These are phyloP conservation scores for Puccinia polysora DNA, from an alignment of 1,284 basidiomycete species.

Conservation along the genomic window DNA sequence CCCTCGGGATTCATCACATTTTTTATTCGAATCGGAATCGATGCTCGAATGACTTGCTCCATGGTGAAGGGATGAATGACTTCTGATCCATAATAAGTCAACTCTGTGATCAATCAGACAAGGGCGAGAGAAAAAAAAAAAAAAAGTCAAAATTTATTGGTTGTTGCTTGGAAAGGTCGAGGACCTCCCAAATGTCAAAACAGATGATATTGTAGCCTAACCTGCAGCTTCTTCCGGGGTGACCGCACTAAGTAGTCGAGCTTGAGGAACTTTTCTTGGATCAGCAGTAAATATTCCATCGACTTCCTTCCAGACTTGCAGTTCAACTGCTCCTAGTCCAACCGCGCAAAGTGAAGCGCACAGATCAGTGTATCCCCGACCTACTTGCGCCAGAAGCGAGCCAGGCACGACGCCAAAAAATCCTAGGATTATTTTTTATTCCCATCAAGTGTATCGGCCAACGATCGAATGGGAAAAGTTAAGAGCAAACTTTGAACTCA, in stretches of 20 bases:
- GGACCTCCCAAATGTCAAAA: background rate
- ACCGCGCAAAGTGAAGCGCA: conserved; percentile 88
- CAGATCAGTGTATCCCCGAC: conserved; percentile 93
- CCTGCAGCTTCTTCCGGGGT: conserved; percentile 90
- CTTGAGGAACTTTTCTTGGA: conserved; percentile 87
- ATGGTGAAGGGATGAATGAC: conserved; percentile 99
- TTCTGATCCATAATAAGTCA: conserved; percentile 97
- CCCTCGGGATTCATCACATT: conserved; percentile 92
- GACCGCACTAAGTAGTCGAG: conserved; percentile 86
- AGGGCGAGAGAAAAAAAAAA: background rate
- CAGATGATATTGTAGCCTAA: background rate
- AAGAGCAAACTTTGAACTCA: too few species aligned
- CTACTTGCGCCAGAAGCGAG: conserved; percentile 84
- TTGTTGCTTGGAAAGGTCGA: background rate
- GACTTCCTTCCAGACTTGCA: conserved; percentile 99
- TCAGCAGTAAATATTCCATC: conserved; percentile 99
- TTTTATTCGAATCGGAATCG: conserved; percentile 95
- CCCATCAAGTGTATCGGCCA: background rate
- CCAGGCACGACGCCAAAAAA: conserved; percentile 97
- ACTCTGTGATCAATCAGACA: conserved; percentile 57
- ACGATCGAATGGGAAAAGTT: too few species aligned
- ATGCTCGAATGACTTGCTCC: conserved; percentile 90
- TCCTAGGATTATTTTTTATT: conserved; percentile 56
- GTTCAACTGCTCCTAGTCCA: conserved; percentile 75
- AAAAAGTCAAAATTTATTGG: background rate